phyloP scores from a whole-genome alignment of 306 rosid genomes.

The Oxytropis ochrocephala region DNA sequence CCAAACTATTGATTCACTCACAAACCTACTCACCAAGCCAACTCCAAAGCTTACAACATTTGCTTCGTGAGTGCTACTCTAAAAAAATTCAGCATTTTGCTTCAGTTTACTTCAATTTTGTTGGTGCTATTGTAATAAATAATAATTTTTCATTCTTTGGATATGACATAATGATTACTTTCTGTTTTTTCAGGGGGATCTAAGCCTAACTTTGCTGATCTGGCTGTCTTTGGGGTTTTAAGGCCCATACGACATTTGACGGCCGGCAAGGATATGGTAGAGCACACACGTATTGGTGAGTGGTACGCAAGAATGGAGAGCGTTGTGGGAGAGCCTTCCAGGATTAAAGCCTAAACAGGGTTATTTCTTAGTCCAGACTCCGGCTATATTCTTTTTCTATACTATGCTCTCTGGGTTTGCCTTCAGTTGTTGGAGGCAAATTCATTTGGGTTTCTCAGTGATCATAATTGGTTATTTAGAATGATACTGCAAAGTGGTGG shows the following conservation, averaged over 20 bases:
- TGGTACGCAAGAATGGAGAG: conserved; percentile 94
- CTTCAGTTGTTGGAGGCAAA: conserved; percentile 9
- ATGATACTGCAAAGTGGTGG: conserved; percentile 2
- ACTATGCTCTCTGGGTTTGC: conserved; percentile 18
- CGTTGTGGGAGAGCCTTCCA: conserved; percentile 62
- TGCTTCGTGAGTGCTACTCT: background rate
- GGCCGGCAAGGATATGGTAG: conserved; percentile 94
- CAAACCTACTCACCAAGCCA: too few relatives aligned
- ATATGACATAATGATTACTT: background rate
- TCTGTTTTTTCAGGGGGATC: conserved; percentile 55
- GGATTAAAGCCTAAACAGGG: conserved; percentile 48
- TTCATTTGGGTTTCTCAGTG: conserved; percentile 3
- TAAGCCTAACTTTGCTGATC: conserved; percentile 43
- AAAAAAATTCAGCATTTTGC: background rate
- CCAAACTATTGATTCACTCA: too few relatives aligned
- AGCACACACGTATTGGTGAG: conserved; percentile 83
- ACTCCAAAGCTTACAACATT: too few relatives aligned
- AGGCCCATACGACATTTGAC: conserved; percentile 88
- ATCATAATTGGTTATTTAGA: conserved; percentile 12
- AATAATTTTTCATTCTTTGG: background rate
- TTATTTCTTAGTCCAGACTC: background rate
- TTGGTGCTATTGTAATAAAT: background rate
- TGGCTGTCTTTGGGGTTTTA: conserved; percentile 57
- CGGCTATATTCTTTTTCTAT: background rate
- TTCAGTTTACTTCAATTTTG: conserved; percentile 9